phyloP scores from a whole-genome alignment of 352 stramenopile species.

The Phytophthora pinifolia region DNA sequence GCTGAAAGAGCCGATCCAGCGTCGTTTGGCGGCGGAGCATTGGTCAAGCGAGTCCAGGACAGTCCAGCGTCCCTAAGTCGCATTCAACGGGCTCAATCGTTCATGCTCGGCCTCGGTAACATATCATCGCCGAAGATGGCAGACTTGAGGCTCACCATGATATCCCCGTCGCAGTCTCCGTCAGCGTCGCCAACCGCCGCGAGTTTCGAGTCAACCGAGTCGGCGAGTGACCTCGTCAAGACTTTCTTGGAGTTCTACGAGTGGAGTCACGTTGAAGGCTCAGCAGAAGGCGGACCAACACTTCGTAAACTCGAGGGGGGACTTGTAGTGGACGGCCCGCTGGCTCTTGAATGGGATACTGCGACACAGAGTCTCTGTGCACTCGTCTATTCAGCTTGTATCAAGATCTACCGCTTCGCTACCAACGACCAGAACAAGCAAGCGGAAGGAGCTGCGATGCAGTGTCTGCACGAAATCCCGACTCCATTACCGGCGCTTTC shows the following conservation, averaged over 20 bases:
- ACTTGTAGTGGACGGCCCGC: constrained; percentile 49
- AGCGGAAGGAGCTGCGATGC: constrained; percentile 21
- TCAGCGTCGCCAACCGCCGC: constrained; percentile 12
- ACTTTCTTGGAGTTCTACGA: constrained; percentile 78
- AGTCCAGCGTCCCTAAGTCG: constrained; percentile 40
- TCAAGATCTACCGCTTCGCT: constrained; percentile 55
- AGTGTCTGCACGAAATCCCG: constrained; percentile 60
- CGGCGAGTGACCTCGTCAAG: constrained; percentile 48
- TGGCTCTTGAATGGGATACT: constrained; percentile 65
- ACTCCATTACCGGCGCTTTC: constrained; percentile 39
- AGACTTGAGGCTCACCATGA: constrained; percentile 28
- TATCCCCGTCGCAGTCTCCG: constrained; percentile 25
- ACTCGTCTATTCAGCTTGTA: constrained; percentile 48
- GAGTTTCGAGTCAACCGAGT: constrained; percentile 16
- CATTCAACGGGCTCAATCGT: constrained; percentile 52
- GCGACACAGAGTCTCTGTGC: constrained; percentile 49
- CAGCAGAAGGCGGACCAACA: constrained; percentile 15
- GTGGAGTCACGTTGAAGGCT: constrained; percentile 35
- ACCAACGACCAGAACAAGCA: constrained; percentile 10
- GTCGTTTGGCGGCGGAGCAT: constrained; percentile 13
- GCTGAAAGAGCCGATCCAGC: constrained; percentile 16
- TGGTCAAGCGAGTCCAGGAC: constrained; percentile 24
- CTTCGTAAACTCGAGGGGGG: constrained; percentile 23
- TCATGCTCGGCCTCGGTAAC: constrained; percentile 42
- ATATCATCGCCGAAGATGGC: constrained; percentile 41